Base-by-base conservation (phyloP, 2,329 filamentous ascomycete species). In the Trichophyton mentagrophytes region DNA sequence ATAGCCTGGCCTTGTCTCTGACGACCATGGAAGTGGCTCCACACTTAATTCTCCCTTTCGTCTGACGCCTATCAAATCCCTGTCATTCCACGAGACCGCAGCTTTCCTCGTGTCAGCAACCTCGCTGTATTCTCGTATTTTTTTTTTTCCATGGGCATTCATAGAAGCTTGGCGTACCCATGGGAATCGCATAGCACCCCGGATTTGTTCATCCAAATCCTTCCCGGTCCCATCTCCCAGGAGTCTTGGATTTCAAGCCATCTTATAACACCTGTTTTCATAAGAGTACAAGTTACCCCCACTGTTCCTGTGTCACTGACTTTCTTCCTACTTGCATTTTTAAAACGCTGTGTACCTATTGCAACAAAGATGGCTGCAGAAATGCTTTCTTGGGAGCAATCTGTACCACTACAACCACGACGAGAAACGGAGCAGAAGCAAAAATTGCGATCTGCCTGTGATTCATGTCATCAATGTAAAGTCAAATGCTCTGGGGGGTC, bases 381-480 rank as follows among this genome's bases (percentile, higher is more conserved):
- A 17, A 44, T 44, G 40, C 40, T 15, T 44, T 7, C 40, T 2
- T 44, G 40, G 40, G n/a, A 44, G 2, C 40, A n/a, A 4, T 8
- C 40, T n/a, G 40, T 44, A 44, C n/a, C 40, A 20, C n/a, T 8
- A 44, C 40, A 9, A 7, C 36, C 56, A 20, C 56, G 17, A 44
- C 36, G 11, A 25, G 57, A 58, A 15, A 30, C 20, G 3, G 30
- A 44, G 36, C 36, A 46, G 5, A 44, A 58, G 38, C 57, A 46
- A 30, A 58, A 58, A 17, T 46, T 58, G 42, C 57, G 57, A 3
- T 58, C 57, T 25, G 57, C 57, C 11, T 58, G 57, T 25, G 57
- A 58, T 7, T 58, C 46, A 9, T 58, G 57, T 25, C 57, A 58
- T 25, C 57, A 44, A 27, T 40, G 38, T 20, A 58, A 58, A 27